Evolutionary conservation across 495 filamentous ascomycete genomes (phyloP), one percentile per base, ranked within the genome.

Genomic region (Friedmanniomyces simplex): DNA sequence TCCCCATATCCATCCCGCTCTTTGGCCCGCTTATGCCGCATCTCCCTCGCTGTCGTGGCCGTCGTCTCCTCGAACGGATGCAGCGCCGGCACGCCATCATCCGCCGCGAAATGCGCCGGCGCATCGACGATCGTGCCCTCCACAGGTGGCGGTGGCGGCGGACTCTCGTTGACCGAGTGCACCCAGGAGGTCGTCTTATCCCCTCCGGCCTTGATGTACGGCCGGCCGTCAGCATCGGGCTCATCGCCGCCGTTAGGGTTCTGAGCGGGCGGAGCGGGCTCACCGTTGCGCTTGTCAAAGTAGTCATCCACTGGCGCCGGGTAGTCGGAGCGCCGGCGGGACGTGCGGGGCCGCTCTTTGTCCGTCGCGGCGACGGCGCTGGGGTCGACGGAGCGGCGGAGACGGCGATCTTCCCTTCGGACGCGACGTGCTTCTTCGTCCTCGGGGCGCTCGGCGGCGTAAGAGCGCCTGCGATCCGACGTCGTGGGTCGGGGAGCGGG

Each of bases 131-230:
- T 74, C 7, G 79, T 81, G 3, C 71, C 72, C 24, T 79, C 73
- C 20, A 80, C 63, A 20, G 74, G 78, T 7, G 80, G 80, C n/a
- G 79, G 79, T 54, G 78, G 78, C 2, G 81, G 78, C 1, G 79
- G 80, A 14, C 81, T 77, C 12, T 70, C 70, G 36, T 74, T 71
- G 65, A 81, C 74, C 0, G 74, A 77, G 57, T 82, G 69, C 3
- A 84, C 76, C 81, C 81, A 84, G 3, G 77, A 80, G 1, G 78
- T 74, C 46, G 78, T 83, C 64, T 84, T 82, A 52, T 82, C 77
- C 32, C 68, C 45, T 48, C 49, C n/a, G 59, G 47, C 47, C 59
- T 56, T 52, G 22, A 42, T 34, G 54, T 66, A 68, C 24, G 68
- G 65, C 24, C 64, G 61, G 7, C 59, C 65, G 22, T 58, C 22